These are phyloP conservation scores for Hortaea sp. DNA, from an alignment of 2,329 filamentous ascomycete genomes.

Conservation along the genomic window DNA sequence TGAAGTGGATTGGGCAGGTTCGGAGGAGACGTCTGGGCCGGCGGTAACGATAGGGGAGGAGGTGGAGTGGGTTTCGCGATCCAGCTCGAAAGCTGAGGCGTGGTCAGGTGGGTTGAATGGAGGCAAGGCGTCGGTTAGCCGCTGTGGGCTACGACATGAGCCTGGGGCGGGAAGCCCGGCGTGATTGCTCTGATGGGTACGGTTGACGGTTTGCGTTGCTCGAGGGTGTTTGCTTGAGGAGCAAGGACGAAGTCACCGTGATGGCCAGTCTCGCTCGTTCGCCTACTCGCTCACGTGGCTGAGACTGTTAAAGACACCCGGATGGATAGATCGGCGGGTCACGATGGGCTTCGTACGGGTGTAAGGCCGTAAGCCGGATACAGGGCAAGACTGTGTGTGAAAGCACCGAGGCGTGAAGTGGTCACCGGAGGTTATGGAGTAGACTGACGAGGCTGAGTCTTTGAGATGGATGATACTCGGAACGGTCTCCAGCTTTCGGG, in stretches of 20 bases:
- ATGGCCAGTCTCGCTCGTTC: background rate
- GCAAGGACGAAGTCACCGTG: background rate
- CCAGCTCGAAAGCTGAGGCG: constrained; percentile 20
- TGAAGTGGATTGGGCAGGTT: constrained; percentile 10
- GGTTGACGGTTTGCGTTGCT: too few species aligned
- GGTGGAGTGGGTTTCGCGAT: constrained; percentile 15
- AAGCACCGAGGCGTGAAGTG: too few species aligned
- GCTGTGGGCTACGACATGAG: constrained; percentile 6
- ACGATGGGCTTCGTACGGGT: too few species aligned
- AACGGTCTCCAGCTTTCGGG: too few species aligned
- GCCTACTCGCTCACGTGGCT: too few species aligned
- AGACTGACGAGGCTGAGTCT: too few species aligned
- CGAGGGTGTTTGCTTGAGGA: background rate
- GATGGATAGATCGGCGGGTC: too few species aligned
- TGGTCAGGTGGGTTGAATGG: constrained; percentile 6
- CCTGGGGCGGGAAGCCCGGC: background rate
- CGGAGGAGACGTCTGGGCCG: constrained; percentile 19
- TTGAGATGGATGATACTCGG: too few species aligned
- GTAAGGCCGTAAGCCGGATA: too few species aligned
- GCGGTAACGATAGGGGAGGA: constrained; percentile 22
- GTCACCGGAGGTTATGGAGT: too few species aligned
- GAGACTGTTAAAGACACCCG: too few species aligned
- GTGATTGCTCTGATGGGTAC: background rate
- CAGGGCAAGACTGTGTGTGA: too few species aligned
- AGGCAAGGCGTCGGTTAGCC: constrained; percentile 1